Evolutionary conservation across 73 alveolate species (phyloP).

Genomic region (Halteria grandinella): DNA sequence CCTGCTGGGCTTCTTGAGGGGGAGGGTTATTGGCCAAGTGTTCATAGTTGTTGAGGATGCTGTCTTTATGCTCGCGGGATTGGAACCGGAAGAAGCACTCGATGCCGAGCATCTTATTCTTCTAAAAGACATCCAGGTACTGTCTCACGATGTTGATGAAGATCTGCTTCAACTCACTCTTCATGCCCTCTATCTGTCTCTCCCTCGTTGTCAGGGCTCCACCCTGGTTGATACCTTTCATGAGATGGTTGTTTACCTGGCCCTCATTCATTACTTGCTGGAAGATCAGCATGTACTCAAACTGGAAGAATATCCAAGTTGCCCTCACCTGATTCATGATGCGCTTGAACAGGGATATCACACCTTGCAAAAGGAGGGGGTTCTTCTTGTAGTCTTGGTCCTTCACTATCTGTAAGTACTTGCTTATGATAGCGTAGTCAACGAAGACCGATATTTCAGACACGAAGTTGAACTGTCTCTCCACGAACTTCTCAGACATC

Average conservation of each 20-base stretch:
- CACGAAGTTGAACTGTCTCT: conserved; percentile 54
- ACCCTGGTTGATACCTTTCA: conserved; percentile 7
- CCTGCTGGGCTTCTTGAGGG: neutral
- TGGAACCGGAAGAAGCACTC: conserved; percentile 76
- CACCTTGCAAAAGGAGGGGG: conserved; percentile 31
- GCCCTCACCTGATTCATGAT: conserved; percentile 70
- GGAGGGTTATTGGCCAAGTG: neutral
- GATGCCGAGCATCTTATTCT: conserved; percentile 64
- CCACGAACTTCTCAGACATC: conserved; percentile 49
- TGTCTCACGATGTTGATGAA: conserved; percentile 58
- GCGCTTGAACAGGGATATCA: conserved; percentile 57
- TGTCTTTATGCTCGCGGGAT: conserved; percentile 63
- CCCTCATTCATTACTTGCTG: conserved; percentile 52
- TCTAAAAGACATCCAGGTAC: conserved; percentile 64
- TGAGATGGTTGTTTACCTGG: conserved; percentile 18
- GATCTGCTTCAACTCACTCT: conserved; percentile 47
- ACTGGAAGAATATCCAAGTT: conserved; percentile 80
- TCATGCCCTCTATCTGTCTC: conserved; percentile 3
- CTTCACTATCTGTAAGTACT: conserved; percentile 41
- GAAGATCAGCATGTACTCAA: conserved; percentile 67
- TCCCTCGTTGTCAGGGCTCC: conserved; percentile 14
- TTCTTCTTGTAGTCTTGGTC: conserved; percentile 36
- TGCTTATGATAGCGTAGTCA: conserved; percentile 53
- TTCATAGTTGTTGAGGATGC: conserved; percentile 70
- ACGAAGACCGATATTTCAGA: conserved; percentile 57